phyloP scores from a whole-genome alignment of 2,329 filamentous ascomycete species.

The Rutstroemia sp. region DNA sequence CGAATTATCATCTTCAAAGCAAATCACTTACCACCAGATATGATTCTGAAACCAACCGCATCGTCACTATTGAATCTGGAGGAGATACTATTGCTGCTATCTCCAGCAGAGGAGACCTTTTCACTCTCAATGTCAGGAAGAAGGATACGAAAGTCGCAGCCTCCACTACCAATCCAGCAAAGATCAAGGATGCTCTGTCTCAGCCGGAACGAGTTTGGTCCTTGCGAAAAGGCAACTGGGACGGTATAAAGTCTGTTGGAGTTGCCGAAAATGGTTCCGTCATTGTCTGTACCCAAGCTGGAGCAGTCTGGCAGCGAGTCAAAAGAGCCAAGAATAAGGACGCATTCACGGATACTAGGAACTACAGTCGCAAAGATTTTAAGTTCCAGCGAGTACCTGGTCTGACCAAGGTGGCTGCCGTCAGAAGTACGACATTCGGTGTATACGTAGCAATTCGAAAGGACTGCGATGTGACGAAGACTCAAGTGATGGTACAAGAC shows the following conservation, averaged over 20 bases:
- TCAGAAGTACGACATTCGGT: slow-evolving; percentile 82
- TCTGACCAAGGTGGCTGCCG: slow-evolving; percentile 74
- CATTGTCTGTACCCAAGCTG: slow-evolving; percentile 86
- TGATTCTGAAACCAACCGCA: slow-evolving; percentile 56
- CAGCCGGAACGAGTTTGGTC: slow-evolving; percentile 80
- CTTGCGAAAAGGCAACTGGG: slow-evolving; percentile 57
- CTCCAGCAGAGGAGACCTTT: slow-evolving; percentile 78
- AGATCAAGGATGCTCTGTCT: slow-evolving; percentile 78
- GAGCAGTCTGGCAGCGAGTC: slow-evolving; percentile 86
- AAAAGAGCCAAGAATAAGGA: slow-evolving; percentile 77
- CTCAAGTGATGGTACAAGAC: slow-evolving; percentile 58
- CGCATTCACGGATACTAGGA: slow-evolving; percentile 38
- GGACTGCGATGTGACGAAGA: slow-evolving; percentile 73
- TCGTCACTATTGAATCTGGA: slow-evolving; percentile 72
- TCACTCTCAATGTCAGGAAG: slow-evolving; percentile 71
- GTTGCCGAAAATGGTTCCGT: slow-evolving; percentile 91
- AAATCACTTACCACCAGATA: slow-evolving; percentile 59
- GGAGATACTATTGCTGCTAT: slow-evolving; percentile 89
- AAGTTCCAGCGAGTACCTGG: slow-evolving; percentile 91
- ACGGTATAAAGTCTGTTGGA: slow-evolving; percentile 77
- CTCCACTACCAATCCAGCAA: slow-evolving; percentile 87
- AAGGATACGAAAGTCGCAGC: slow-evolving; percentile 49
- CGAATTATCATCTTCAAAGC: slow-evolving; percentile 60
- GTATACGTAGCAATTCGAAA: slow-evolving; percentile 82
- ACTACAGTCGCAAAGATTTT: slow-evolving; percentile 73